Base-by-base conservation (phyloP, 1,139 yeast species). In the Candida sp. region DNA sequence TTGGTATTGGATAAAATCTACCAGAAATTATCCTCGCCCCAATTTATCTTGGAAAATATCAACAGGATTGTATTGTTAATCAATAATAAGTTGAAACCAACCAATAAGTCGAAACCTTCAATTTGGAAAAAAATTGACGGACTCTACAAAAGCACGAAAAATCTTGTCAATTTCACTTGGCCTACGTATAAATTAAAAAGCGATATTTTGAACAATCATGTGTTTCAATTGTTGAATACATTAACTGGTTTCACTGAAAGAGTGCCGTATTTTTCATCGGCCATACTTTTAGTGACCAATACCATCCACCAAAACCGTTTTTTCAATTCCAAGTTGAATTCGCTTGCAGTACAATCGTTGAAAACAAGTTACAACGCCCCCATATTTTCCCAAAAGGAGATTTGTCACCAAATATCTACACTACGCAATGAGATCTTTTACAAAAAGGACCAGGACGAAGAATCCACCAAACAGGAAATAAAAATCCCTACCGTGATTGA, bases 1-100 rank as follows among this genome's bases (percentile, higher is more conserved):
- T 51, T 72, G 46, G 68, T 73, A 6, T 42, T 73, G 8, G 56
- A 46, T 8, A 67, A 66, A 42, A 45, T 63, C 1, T 45, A 70
- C 4, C 55, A 50, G 1, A 64, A 61, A 47, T 47, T 71, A 12
- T 50, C 73, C 1, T 50, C 64, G 2, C 70, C 70, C 0, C 53
- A 56, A 6, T 70, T 72, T 41, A 47, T 70, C 0, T 44, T 66
- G 8, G 53, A 51, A 3, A 51, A 57, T 1, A 43, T 57, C 8
- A 40, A 42, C 32, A 44, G 47, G 38, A 32, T 43, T 22, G 41
- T n/a, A 2, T 11, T 7, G 5, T 25, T 15, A 7, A 5, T 29
- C 8, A 37, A 37, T 22, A n/a, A 29, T 34, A 49, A 7, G 38
- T 46, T 5, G 34, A 11, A 32, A 11, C 7, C 34, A 32, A 11